A percentile compares a stretch with the other conserved stretches of the same genome.
phyloP scores from a whole-genome alignment of 257 asterid genomes.

The Verbena officinalis region DNA sequence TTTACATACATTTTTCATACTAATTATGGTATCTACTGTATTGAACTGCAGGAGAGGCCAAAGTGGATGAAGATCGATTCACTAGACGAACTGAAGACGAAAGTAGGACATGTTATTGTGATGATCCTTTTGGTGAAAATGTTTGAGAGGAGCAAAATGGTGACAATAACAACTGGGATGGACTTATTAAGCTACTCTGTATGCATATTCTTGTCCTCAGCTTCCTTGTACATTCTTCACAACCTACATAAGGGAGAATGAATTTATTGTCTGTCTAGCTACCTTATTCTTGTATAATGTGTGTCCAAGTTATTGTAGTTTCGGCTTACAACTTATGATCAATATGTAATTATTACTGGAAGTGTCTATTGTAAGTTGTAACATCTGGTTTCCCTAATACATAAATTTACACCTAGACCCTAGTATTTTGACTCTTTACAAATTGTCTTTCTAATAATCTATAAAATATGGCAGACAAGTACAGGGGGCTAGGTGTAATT shows the following conservation, averaged over 20 bases:
- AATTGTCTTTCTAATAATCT: no score
- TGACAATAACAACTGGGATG: slow-evolving; percentile 76
- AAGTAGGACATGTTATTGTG: slow-evolving; percentile 93
- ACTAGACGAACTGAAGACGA: slow-evolving; percentile 80
- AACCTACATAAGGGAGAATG: slow-evolving; percentile 68
- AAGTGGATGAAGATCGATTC: slow-evolving; percentile 97
- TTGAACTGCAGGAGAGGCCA: slow-evolving; percentile 75
- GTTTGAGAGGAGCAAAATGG: slow-evolving; percentile 99
- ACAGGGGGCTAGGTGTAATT: no score
- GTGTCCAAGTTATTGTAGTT: background rate
- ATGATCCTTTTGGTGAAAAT: slow-evolving; percentile 96
- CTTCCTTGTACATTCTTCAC: slow-evolving; percentile 89
- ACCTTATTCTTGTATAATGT: background rate
- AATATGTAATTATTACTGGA: background rate
- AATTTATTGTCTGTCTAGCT: background rate
- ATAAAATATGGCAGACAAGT: no score
- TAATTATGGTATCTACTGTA: no score
- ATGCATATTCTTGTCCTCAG: slow-evolving; percentile 85
- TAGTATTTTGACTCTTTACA: no score
- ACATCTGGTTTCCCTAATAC: no score
- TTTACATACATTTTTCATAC: no score
- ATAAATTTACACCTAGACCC: no score
- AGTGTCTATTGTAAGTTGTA: no score
- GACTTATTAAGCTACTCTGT: slow-evolving; percentile 85
- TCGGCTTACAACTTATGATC: background rate